A percentile compares a stretch with the other conserved stretches of the same genome.
Evolutionary conservation across 2,329 filamentous ascomycete species (phyloP).

Genomic region (Chrysoporthe austroafricana): DNA sequence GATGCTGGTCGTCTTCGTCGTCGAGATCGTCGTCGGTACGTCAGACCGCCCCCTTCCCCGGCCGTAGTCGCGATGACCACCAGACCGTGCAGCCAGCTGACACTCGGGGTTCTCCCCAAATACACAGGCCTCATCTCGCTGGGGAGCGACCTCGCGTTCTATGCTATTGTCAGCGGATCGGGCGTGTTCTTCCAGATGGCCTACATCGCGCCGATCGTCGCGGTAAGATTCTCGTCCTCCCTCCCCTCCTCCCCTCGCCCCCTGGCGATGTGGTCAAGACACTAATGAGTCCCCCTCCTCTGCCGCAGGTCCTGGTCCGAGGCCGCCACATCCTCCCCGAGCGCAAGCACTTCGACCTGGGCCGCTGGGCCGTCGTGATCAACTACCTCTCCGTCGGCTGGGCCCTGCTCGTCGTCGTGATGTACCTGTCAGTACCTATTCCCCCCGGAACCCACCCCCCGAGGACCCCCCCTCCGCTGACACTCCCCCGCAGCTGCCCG

Average conservation of each 20-base stretch:
- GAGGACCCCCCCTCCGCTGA: neutral
- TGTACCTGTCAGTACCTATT: constrained; percentile 7
- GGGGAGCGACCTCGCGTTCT: constrained; percentile 12
- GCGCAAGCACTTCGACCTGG: constrained; percentile 13
- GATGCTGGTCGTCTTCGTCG: constrained; percentile 6
- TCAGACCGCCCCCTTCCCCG: too few relatives aligned
- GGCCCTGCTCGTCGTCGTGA: constrained; percentile 5
- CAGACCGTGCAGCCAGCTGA: neutral
- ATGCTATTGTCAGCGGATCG: constrained; percentile 12
- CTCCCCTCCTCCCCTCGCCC: too few relatives aligned
- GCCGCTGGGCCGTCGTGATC: constrained; percentile 2
- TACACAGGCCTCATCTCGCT: constrained; percentile 5
- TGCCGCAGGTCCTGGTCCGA: constrained; percentile 5
- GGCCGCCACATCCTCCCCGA: constrained; percentile 7
- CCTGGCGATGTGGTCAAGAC: neutral
- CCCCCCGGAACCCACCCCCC: too few relatives aligned
- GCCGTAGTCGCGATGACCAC: neutral
- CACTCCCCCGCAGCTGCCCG: neutral
- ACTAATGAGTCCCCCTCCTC: too few relatives aligned
- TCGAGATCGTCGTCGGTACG: constrained; percentile 11
- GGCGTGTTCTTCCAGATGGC: constrained; percentile 12
- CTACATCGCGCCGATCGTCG: constrained; percentile 9
- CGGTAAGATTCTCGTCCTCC: neutral
- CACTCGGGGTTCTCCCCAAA: neutral
- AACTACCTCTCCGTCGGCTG: constrained; percentile 8